Percentiles rank a stretch among this genome's conserved stretches.
Conservation (phyloP, 2,329 filamentous ascomycete species). For the Exserohilum turcica region DNA sequence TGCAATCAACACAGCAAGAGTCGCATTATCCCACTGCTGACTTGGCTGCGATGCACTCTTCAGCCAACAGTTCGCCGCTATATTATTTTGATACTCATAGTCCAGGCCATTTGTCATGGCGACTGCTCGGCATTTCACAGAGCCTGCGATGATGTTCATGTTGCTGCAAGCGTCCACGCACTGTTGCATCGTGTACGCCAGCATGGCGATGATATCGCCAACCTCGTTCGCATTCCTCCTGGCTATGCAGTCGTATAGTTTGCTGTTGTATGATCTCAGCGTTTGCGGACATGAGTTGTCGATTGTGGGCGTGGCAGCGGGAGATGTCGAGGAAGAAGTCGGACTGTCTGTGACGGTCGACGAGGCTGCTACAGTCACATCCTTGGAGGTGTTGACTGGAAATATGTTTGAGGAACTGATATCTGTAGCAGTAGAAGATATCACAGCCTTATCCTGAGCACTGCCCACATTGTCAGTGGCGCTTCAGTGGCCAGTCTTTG, state of each 20-base stretch:
- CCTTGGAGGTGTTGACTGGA: too few species aligned
- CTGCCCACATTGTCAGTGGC: background rate
- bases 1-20: background rate
- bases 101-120: background rate
- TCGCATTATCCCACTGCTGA: background rate
- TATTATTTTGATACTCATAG: background rate
- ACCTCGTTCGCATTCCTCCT: background rate
- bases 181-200: background rate
- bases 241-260: background rate
- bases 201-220: background rate
- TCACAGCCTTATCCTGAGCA: background rate
- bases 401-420: background rate
- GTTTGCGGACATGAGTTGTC: background rate
- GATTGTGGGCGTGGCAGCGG: background rate
- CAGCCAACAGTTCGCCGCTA: background rate
- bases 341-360: background rate
- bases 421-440: background rate
- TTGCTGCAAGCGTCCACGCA: conserved; percentile 2
- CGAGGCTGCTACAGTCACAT: background rate
- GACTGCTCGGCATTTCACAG: background rate
- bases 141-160: background rate
- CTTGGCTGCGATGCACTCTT: background rate
- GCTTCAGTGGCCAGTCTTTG: background rate
- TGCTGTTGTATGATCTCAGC: background rate
- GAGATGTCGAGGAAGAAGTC: background rate